phyloP scores from a whole-genome alignment of 805 yeast species.

The Spathaspora girioi region DNA sequence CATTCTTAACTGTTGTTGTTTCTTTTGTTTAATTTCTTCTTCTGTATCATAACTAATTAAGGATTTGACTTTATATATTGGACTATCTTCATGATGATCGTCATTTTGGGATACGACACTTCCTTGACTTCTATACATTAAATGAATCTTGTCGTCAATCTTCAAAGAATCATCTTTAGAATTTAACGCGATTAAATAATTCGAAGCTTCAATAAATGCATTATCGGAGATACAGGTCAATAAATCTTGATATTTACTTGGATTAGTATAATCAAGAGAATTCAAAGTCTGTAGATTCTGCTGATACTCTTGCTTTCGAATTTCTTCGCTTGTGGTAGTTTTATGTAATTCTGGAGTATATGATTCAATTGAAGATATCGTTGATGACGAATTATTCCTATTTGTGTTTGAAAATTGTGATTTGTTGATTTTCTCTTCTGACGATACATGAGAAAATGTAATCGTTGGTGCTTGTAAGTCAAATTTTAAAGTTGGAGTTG shows the following conservation, averaged over 20 bases:
- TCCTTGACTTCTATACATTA: conserved; percentile 27
- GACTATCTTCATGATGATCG: conserved; percentile 7
- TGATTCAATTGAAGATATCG: background rate
- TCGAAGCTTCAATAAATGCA: conserved; percentile 24
- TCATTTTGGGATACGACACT: background rate
- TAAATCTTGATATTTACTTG: conserved; percentile 4
- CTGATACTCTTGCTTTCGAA: background rate
- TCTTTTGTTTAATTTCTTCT: conserved; percentile 19
- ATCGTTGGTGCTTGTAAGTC: background rate
- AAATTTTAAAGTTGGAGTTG: conserved; percentile 1
- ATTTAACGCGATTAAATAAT: conserved; percentile 19
- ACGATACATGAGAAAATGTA: background rate
- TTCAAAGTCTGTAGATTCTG: background rate
- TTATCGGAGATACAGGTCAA: conserved; percentile 13
- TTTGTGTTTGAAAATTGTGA: background rate
- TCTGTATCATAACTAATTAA: conserved; percentile 33
- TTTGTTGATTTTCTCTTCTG: background rate
- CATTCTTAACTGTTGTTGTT: conserved; percentile 3
- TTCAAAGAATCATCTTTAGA: conserved; percentile 19
- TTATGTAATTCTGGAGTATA: background rate
- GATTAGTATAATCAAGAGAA: background rate
- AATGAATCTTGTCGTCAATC: conserved; percentile 30
- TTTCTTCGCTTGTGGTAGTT: conserved; percentile 2
- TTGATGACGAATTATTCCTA: background rate
- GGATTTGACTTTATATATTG: conserved; percentile 39